phyloP scores from a whole-genome alignment of 1,284 basidiomycete species.

The Rugiboletus extremiorientalis region DNA sequence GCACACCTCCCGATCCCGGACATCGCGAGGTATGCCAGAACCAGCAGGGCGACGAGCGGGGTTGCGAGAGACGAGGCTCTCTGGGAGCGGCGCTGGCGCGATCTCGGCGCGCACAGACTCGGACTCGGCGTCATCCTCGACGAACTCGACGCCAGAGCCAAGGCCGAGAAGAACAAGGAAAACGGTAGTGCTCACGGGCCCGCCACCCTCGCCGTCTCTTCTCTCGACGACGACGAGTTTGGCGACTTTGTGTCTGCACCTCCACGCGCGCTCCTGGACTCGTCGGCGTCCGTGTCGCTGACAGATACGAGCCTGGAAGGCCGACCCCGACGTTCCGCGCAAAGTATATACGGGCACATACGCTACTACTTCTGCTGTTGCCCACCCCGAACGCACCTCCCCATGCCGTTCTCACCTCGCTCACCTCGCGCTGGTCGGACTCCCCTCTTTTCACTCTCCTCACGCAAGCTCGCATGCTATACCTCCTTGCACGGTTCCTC shows the following conservation, averaged over 20 bases:
- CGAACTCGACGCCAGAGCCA: constrained; percentile 48
- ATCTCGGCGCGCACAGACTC: constrained; percentile 47
- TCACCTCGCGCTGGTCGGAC: constrained; percentile 38
- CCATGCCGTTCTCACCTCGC: constrained; percentile 54
- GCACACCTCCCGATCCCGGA: constrained; percentile 75
- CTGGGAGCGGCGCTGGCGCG: constrained; percentile 73
- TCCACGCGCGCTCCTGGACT: constrained; percentile 22
- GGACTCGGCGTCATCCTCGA: constrained; percentile 55
- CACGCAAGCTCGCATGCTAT: constrained; percentile 61
- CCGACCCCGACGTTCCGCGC: constrained; percentile 41
- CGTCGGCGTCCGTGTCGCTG: constrained; percentile 17
- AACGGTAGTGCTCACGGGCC: constrained; percentile 32
- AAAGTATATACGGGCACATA: constrained; percentile 67
- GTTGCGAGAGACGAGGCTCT: constrained; percentile 70
- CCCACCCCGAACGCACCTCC: constrained; percentile 54
- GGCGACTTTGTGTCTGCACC: constrained; percentile 73
- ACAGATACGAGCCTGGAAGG: constrained; percentile 21
- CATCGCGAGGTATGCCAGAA: constrained; percentile 70
- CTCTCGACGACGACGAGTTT: constrained; percentile 87
- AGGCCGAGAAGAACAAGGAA: constrained; percentile 15
- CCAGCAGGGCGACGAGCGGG: constrained; percentile 60
- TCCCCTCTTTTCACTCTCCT: constrained; percentile 42
- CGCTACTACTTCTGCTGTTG: constrained; percentile 60
- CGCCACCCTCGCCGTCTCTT: constrained; percentile 55
- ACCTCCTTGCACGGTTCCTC: constrained; percentile 73